Base-by-base conservation (phyloP, 192 early-diverging fungal species). In the Gaertneriomyces semiglobifer region DNA sequence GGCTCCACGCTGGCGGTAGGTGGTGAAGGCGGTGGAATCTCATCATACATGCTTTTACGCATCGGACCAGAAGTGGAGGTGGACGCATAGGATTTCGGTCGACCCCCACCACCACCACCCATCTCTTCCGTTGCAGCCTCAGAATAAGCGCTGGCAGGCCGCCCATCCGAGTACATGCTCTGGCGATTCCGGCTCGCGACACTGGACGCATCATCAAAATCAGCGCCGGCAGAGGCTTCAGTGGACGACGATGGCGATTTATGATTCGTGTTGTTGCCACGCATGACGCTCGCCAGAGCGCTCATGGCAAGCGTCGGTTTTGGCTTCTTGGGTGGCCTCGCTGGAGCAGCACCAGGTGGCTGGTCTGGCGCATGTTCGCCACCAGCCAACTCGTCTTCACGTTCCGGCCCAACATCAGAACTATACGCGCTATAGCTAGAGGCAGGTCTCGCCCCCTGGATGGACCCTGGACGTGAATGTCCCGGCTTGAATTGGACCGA, bases 251-350 rank as follows among this genome's bases (percentile, higher is more conserved):
- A 33, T 10, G 45, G 14, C 19, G 25, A 46, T 6, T 52, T 56
- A 62, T 65, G 20, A 6, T n/a, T 25, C 1, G 3, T 38, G 10
- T 33, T 19, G 48, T 38, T 16, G 41, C 65, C 64, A 16, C 65
- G 65, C 75, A 76, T 76, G 1, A 70, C 75, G 10, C 60, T 60
- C 5, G 75, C 75, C 46, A 76, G 55, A 7, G 75, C 75, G 41
- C 65, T 66, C 75, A 76, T 76, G 40, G 75, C 75, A 25, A 57
- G 55, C n/a, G 19, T 76, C 33, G 57, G 65, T 18, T 53, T 60
- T 18, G 50, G 60, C 40, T 51, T 65, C 33, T 65, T 68, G 11
- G 75, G 62, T 1, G 25, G 25, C 63, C 62, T 63, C 18, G 62
- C 12, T 25, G 69, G 69, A 11, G 38, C 59, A n/a, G 39, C n/a